Base-by-base conservation (phyloP, 345 rosid genomes). In the Punica granatum region DNA sequence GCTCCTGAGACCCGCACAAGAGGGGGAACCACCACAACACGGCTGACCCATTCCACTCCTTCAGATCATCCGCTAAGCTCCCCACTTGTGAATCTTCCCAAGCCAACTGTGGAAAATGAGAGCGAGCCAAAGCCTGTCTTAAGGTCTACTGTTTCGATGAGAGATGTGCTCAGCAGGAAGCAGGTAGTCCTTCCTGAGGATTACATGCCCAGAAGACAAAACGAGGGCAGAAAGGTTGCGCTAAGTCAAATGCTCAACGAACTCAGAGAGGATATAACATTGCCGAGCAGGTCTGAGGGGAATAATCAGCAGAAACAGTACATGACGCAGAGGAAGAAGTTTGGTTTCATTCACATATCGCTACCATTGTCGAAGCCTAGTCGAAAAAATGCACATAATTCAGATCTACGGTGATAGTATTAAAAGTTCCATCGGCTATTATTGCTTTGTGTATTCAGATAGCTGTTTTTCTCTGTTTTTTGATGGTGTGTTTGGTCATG, bases 241-340 rank as follows among this genome's bases (percentile, higher is more conserved):
- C 59, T 93, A 78, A 93, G 91, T 72, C 90, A 90, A 67, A 85
- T 94, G 96, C 91, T 90, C 65, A 85, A 88, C 70, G 95, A 90
- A 51, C 43, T 94, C 48, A 85, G 88, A 71, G 92, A 85, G 25
- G 97, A 85, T 69, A 64, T 86, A 4, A 72, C 79, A 43, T 82
- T 79, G 63, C 83, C 86, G 7, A 39, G 80, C 15, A 78, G 77
- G 72, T 60, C 70, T 2, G 90, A 74, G 13, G 75, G 61, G 48
- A 73, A 66, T 42, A 73, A 66, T 42, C 97, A 79, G 19, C 85
- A 77, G 62, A 89, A 82, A 77, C 96, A 79, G 65, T 81, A 68
- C 26, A 75, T 74, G 2, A 39, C 85, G 5, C 95, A 82, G 64
- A 77, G 95, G 76, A 90, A 93, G 76, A 90, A 87, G 80, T 90